Evolutionary conservation across 768 basidiomycete genomes (phyloP).

Genomic region (Solioccasus polychromus): DNA sequence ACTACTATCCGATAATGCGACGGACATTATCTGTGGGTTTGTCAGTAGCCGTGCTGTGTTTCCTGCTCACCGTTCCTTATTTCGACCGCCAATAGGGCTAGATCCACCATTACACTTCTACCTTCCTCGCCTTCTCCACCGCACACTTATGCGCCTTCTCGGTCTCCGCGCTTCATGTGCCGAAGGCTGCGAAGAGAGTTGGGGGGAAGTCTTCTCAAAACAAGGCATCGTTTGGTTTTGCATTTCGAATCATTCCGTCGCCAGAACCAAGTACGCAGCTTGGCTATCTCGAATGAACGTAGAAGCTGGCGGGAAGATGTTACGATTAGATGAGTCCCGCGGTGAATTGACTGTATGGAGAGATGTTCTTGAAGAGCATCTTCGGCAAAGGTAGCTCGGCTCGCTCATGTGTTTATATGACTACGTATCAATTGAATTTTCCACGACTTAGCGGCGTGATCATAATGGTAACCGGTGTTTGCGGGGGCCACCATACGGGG

Average conservation of each 20-base stretch:
- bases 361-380: constrained; percentile 9
- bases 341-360: constrained; percentile 42
- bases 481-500: no score
- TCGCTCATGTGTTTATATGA: neutral
- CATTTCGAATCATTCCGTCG: neutral
- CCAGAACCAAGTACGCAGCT: neutral
- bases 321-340: constrained; percentile 52
- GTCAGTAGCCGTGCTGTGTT: neutral
- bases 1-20: constrained; percentile 38
- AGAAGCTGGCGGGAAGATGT: constrained; percentile 39
- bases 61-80: neutral
- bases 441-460: neutral
- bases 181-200: constrained; percentile 44
- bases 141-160: constrained; percentile 49
- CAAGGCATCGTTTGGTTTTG: neutral
- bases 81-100: constrained; percentile 45
- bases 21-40: constrained; percentile 54
- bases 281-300: constrained; percentile 22
- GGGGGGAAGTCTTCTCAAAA: neutral
- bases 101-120: constrained; percentile 63
- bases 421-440: no score
- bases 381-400: constrained; percentile 7
- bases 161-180: constrained; percentile 40
- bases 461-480: neutral
- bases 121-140: constrained; percentile 53